phyloP scores from a whole-genome alignment of 805 yeast species.

The Candida railenensis region DNA sequence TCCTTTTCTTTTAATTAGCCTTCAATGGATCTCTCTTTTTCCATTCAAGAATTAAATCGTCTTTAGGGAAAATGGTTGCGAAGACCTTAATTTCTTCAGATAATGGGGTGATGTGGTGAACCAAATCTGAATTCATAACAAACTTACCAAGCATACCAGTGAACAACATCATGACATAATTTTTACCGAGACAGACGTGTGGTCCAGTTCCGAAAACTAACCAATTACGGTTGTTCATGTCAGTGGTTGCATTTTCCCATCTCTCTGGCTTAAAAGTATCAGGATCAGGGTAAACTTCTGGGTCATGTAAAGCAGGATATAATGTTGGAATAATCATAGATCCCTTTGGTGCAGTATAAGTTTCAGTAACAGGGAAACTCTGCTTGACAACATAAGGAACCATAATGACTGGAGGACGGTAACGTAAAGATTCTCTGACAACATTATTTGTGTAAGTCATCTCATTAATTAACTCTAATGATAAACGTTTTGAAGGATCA shows the following conservation, averaged over 20 bases:
- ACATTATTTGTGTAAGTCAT: constrained; percentile 90
- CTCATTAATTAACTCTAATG: constrained; percentile 72
- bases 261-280: constrained; percentile 95
- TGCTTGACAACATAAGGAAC: constrained; percentile 94
- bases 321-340: constrained; percentile 95
- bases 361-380: constrained; percentile 76
- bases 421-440: constrained; percentile 88
- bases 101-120: constrained; percentile 77
- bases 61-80: constrained; percentile 97
- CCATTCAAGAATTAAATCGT: constrained; percentile 83
- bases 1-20: constrained; percentile 1
- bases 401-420: constrained; percentile 97
- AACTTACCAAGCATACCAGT: constrained; percentile 91
- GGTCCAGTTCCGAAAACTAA: constrained; percentile 97
- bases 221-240: constrained; percentile 84
- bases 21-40: constrained; percentile 56
- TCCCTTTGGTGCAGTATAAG: constrained; percentile 93
- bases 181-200: constrained; percentile 93
- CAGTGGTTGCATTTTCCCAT: constrained; percentile 85
- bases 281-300: constrained; percentile 93
- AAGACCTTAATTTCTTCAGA: constrained; percentile 93
- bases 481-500: constrained; percentile 62
- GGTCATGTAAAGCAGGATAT: constrained; percentile 96
- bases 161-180: constrained; percentile 87
- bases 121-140: constrained; percentile 73